phyloP scores from a whole-genome alignment of 106 monocot genomes.

The Apostasia shenzhenica region DNA sequence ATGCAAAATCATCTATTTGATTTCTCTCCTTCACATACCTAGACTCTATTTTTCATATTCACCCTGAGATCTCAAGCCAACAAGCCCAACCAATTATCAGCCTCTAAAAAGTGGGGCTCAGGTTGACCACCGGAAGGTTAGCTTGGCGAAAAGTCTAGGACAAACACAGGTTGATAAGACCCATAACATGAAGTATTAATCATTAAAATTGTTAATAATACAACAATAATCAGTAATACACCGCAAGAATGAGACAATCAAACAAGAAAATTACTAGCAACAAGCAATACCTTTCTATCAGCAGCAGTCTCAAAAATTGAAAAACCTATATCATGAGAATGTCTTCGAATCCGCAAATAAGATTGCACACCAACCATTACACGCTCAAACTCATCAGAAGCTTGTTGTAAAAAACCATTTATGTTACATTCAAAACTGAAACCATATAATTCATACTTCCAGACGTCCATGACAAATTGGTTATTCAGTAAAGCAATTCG shows the following conservation, averaged over 20 bases:
- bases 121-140: background rate
- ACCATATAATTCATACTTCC: background rate
- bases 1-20: too few species aligned
- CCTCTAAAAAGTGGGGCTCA: background rate
- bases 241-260: background rate
- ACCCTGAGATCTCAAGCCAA: too few species aligned
- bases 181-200: background rate
- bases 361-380: conserved; percentile 82
- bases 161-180: background rate
- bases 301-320: conserved; percentile 44
- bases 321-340: conserved; percentile 35
- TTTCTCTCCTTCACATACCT: too few species aligned
- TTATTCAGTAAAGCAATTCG: conserved; percentile 3
- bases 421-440: conserved; percentile 2
- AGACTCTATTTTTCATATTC: too few species aligned
- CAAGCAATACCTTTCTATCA: conserved; percentile 52
- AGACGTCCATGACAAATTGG: too few species aligned
- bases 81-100: too few species aligned
- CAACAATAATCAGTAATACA: background rate
- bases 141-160: too few species aligned
- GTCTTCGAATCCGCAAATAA: conserved; percentile 72
- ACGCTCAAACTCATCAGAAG: conserved; percentile 83
- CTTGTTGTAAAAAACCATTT: conserved; percentile 57
- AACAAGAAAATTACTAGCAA: background rate
- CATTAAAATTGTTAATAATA: background rate